A percentile compares a stretch with the other conserved stretches of the same genome.
Evolutionary conservation across 352 stramenopile species (phyloP).

Genomic region (Pythium pectinolyticum): DNA sequence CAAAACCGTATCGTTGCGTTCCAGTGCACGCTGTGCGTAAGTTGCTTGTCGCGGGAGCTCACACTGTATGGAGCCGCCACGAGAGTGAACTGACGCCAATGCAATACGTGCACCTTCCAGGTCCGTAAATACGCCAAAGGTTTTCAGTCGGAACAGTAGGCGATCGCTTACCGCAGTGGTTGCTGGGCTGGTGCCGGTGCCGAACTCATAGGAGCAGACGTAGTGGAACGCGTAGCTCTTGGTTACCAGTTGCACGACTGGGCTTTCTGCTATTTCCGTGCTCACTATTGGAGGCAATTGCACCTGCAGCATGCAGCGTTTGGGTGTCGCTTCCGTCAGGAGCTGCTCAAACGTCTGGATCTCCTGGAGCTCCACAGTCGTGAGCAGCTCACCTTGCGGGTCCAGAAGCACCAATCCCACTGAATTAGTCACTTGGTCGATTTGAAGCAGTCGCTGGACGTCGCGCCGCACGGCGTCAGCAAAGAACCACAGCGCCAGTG

Average conservation of each 20-base stretch:
- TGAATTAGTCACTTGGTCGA: neutral
- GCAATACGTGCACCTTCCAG: neutral
- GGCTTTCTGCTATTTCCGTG: neutral
- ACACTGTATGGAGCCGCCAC: neutral
- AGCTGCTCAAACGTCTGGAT: conserved; percentile 20
- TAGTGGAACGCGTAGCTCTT: conserved; percentile 48
- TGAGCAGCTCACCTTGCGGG: conserved; percentile 10
- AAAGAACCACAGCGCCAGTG: conserved; percentile 42
- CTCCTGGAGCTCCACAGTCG: conserved; percentile 16
- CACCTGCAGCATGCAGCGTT: conserved; percentile 24
- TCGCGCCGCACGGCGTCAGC: conserved; percentile 39
- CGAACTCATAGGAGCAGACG: conserved; percentile 25
- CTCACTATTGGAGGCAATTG: neutral
- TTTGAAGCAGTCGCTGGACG: conserved; percentile 26
- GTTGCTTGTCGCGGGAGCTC: neutral
- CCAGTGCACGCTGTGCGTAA: neutral
- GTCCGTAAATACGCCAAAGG: conserved; percentile 5
- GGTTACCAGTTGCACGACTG: conserved; percentile 22
- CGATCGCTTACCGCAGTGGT: conserved; percentile 9
- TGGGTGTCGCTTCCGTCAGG: conserved; percentile 23
- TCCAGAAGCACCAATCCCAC: conserved; percentile 16
- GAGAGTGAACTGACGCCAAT: neutral
- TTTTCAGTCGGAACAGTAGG: conserved; percentile 26
- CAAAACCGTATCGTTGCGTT: neutral
- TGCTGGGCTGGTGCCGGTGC: neutral